A percentile compares a stretch with the other conserved stretches of the same genome.
Evolutionary conservation across 2,329 filamentous ascomycete genomes (phyloP).

Genomic region (Microdochium trichocladiopsis): DNA sequence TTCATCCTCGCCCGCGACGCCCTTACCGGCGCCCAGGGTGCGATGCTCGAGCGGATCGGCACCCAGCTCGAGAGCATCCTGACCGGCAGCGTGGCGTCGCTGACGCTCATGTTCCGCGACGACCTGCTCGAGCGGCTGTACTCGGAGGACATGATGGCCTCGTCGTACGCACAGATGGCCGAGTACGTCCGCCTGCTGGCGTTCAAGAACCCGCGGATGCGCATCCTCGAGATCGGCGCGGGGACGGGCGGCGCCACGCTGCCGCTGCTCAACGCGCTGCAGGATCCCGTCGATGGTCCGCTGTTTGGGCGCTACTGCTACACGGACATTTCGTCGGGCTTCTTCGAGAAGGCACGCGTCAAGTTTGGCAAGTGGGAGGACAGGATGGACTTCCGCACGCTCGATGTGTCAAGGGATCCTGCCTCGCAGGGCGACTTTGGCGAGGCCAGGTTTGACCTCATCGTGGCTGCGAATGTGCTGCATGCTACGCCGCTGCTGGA

Average conservation of each 20-base stretch:
- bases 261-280: constrained; percentile 12
- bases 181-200: constrained; percentile 13
- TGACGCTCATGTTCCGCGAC: constrained; percentile 7
- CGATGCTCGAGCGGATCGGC: constrained; percentile 3
- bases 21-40: background rate
- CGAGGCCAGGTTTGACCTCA: constrained; percentile 11
- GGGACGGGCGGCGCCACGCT: constrained; percentile 24
- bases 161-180: background rate
- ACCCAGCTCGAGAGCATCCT: constrained; percentile 1
- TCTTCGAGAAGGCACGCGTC: constrained; percentile 25
- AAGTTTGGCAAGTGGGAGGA: constrained; percentile 11
- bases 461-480: constrained; percentile 14
- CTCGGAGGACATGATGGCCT: background rate
- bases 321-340: constrained; percentile 30
- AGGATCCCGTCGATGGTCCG: background rate
- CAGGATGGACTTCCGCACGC: constrained; percentile 21
- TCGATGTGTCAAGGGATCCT: constrained; percentile 17
- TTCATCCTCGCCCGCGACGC: background rate
- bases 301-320: constrained; percentile 19
- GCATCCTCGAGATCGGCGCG: constrained; percentile 28
- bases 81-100: background rate
- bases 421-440: background rate
- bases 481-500: constrained; percentile 11
- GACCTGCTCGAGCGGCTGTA: constrained; percentile 5
- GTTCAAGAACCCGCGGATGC: constrained; percentile 22